Conservation (phyloP, 306 rosid genomes). For the Arachis stenosperma region DNA sequence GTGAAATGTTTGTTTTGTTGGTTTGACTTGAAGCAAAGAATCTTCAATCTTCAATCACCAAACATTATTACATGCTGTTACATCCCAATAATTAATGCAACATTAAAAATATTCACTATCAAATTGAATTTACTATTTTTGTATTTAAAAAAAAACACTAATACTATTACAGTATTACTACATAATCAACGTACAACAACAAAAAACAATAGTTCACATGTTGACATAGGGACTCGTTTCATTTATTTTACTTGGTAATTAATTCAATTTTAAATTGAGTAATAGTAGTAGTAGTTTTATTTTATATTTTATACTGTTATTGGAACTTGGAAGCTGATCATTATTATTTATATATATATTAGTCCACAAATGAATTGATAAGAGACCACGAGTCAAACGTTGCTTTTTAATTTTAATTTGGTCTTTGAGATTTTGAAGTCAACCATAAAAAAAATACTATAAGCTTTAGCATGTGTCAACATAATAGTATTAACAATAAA, state of each 20-base stretch:
- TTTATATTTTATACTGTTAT: not conserved
- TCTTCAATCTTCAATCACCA: not conserved
- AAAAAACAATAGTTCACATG: not conserved
- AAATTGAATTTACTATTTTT: no score
- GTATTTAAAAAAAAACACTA: no score
- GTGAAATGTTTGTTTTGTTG: not conserved
- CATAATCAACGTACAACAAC: no score
- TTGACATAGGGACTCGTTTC: not conserved
- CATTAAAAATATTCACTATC: not conserved
- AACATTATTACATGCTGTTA: not conserved
- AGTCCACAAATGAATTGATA: slow-evolving; percentile 8
- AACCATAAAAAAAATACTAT: not conserved
- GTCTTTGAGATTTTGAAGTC: slow-evolving; percentile 34
- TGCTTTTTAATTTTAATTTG: not conserved
- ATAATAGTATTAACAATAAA: not conserved
- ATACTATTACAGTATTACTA: no score
- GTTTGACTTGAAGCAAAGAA: slow-evolving; percentile 23
- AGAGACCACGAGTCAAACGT: slow-evolving; percentile 13
- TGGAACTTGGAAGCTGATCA: not conserved
- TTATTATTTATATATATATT: not conserved
- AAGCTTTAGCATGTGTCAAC: slow-evolving; percentile 11
- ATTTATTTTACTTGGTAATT: not conserved
- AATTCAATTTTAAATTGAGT: not conserved
- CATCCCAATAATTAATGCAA: not conserved
- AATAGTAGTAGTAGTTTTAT: not conserved